Conservation (phyloP, 352 stramenopile species). For the Globisporangium ultimum region DNA sequence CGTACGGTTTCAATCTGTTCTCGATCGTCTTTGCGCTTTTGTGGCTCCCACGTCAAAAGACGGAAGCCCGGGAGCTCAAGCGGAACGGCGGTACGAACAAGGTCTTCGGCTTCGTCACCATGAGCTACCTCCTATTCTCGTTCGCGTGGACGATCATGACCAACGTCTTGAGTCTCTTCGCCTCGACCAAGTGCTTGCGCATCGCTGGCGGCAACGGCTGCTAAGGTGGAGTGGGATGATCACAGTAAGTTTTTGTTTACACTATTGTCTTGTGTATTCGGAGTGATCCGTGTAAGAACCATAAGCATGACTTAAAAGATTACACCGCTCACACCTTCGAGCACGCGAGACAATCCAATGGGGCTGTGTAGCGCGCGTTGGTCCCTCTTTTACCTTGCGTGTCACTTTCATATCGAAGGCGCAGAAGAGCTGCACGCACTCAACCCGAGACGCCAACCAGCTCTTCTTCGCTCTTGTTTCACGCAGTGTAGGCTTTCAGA, state of each 20-base stretch:
- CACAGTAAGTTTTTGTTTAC: not conserved
- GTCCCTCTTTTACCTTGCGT: too few species aligned
- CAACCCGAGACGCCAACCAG: too few species aligned
- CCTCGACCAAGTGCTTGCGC: constrained; percentile 46
- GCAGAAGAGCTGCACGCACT: too few species aligned
- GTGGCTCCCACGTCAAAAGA: constrained; percentile 48
- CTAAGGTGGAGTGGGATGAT: not conserved
- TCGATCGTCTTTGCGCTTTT: constrained; percentile 39
- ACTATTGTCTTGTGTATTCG: too few species aligned
- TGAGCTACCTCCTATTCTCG: constrained; percentile 38
- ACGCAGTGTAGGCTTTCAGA: too few species aligned
- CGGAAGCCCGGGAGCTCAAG: constrained; percentile 41
- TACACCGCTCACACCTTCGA: too few species aligned
- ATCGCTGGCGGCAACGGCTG: constrained; percentile 47
- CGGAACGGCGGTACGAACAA: constrained; percentile 35
- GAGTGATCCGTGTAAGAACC: too few species aligned
- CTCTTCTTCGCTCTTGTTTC: too few species aligned
- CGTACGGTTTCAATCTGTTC: constrained; percentile 49
- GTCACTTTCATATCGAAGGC: too few species aligned
- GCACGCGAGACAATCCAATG: too few species aligned
- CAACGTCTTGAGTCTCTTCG: constrained; percentile 50
- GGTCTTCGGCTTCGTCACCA: constrained; percentile 28
- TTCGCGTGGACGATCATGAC: constrained; percentile 60
- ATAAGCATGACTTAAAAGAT: too few species aligned
- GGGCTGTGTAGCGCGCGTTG: too few species aligned